phyloP scores from a whole-genome alignment of 2,329 filamentous ascomycete genomes.

The Hortaea werneckii region DNA sequence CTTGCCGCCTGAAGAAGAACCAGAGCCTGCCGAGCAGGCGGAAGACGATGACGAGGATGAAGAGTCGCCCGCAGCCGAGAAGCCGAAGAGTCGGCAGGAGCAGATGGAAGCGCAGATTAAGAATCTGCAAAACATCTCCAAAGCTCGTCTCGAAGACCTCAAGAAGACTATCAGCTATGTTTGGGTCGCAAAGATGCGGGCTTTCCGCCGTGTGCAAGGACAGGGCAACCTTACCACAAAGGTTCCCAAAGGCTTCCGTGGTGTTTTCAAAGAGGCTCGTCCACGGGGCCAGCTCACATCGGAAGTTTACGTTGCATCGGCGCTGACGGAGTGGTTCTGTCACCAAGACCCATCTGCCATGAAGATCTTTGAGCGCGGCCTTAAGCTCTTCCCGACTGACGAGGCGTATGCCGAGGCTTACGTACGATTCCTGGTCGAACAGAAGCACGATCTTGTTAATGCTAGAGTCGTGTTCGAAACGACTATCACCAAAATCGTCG shows the following conservation, averaged over 20 bases:
- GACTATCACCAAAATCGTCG: slow-evolving; percentile 63
- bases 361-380: slow-evolving; percentile 91
- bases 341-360: slow-evolving; percentile 89
- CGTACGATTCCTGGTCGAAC: slow-evolving; percentile 78
- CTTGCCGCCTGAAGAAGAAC: slow-evolving; percentile 31
- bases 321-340: slow-evolving; percentile 86
- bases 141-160: slow-evolving; percentile 62
- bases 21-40: slow-evolving; percentile 18
- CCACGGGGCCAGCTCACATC: slow-evolving; percentile 80
- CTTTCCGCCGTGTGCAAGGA: slow-evolving; percentile 89
- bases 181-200: slow-evolving; percentile 90
- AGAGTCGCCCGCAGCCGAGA: slow-evolving; percentile 25
- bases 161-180: slow-evolving; percentile 81
- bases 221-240: slow-evolving; percentile 47
- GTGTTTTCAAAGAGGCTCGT: slow-evolving; percentile 81
- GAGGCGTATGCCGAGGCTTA: slow-evolving; percentile 92
- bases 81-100: slow-evolving; percentile 40
- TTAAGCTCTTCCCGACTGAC: slow-evolving; percentile 87
- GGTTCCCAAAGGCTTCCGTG: slow-evolving; percentile 60
- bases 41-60: slow-evolving; percentile 48
- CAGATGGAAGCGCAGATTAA: slow-evolving; percentile 46
- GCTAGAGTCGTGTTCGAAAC: slow-evolving; percentile 94
- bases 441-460: slow-evolving; percentile 81
- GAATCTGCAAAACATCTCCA: slow-evolving; percentile 54
- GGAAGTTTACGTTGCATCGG: slow-evolving; percentile 89